Percentiles rank a stretch among this genome's conserved stretches.
Conservation (phyloP, 1,139 yeast species). For the Hyphopichia wangnamkhiaoensis region DNA sequence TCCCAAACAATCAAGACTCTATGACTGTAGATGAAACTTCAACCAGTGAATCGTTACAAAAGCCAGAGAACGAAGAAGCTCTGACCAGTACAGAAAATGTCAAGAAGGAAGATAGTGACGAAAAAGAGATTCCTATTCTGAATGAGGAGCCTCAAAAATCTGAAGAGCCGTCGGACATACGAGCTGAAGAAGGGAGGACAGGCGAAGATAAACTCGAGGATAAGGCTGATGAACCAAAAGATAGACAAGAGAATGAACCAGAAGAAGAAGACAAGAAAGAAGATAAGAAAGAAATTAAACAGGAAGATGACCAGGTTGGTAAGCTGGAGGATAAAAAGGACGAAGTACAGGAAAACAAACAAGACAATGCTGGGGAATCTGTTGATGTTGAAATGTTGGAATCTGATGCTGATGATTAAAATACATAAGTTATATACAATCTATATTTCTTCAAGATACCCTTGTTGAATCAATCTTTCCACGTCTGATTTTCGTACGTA, state of each 20-base stretch:
- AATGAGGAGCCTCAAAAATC: no score
- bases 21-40: no score
- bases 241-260: neutral
- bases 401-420: neutral
- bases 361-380: conserved; percentile 4
- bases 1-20: no score
- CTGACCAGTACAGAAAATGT: neutral
- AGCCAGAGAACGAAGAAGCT: neutral
- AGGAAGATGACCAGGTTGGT: conserved; percentile 3
- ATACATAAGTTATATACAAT: neutral
- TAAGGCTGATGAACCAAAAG: no score
- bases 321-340: conserved; percentile 2
- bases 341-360: conserved; percentile 1
- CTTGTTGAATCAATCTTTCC: conserved; percentile 91
- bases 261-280: conserved; percentile 5
- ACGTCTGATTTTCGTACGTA: conserved; percentile 94
- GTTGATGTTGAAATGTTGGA: no score
- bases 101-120: conserved; percentile 3
- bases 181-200: no score
- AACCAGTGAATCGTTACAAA: neutral
- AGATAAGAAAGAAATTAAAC: conserved; percentile 13
- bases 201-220: no score
- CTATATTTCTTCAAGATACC: conserved; percentile 76
- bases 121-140: no score
- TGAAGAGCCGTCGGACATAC: no score